These are phyloP conservation scores for Magnaporthiopsis poae DNA, from an alignment of 2,329 filamentous ascomycete species.

Conservation along the genomic window DNA sequence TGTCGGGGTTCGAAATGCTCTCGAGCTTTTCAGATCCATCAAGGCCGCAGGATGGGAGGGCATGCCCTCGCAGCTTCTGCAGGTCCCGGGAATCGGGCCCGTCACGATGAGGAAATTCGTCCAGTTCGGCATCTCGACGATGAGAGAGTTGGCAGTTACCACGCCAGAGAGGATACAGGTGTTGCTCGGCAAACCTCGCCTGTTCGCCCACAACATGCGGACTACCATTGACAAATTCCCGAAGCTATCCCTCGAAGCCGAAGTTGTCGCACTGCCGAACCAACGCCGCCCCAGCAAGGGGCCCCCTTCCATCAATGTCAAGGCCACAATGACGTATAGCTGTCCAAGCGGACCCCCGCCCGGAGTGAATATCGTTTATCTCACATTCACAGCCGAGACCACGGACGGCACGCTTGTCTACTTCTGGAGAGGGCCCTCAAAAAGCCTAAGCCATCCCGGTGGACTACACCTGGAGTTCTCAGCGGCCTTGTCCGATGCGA, in stretches of 20 bases:
- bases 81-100: constrained; percentile 68
- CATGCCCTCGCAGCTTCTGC: constrained; percentile 68
- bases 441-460: constrained; percentile 52
- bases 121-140: constrained; percentile 57
- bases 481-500: constrained; percentile 39
- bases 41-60: constrained; percentile 73
- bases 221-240: constrained; percentile 63
- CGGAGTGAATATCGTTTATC: constrained; percentile 59
- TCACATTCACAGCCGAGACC: constrained; percentile 66
- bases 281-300: constrained; percentile 22
- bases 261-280: constrained; percentile 24
- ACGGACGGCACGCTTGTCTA: constrained; percentile 60
- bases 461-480: constrained; percentile 47
- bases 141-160: constrained; percentile 58
- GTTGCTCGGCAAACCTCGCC: constrained; percentile 67
- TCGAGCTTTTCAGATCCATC: constrained; percentile 71
- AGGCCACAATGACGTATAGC: constrained; percentile 58
- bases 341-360: constrained; percentile 48
- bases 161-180: constrained; percentile 68
- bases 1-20: constrained; percentile 53
- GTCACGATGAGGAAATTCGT: constrained; percentile 67
- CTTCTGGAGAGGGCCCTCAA: constrained; percentile 56
- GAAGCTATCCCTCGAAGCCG: constrained; percentile 31
- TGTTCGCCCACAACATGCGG: constrained; percentile 65
- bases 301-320: constrained; percentile 50